Conservation (phyloP, 2,329 filamentous ascomycete genomes). For the Didymella keratinophila region DNA sequence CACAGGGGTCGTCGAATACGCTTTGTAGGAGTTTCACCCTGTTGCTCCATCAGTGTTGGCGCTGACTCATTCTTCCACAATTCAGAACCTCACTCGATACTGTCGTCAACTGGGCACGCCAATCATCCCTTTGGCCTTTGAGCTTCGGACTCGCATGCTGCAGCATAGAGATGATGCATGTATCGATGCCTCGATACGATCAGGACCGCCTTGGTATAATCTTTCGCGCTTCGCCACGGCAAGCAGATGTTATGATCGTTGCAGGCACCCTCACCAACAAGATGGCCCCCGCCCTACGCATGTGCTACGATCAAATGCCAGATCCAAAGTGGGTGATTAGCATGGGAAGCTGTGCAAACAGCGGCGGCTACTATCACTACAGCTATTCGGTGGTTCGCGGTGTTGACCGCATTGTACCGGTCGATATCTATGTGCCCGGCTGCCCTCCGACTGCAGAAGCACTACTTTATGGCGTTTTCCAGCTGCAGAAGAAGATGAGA, state of each 20-base stretch:
- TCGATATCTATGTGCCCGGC: conserved; percentile 82
- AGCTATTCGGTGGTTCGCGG: conserved; percentile 78
- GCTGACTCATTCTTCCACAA: background rate
- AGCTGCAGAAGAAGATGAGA: conserved; percentile 78
- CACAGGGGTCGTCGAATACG: conserved; percentile 9
- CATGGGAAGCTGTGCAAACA: conserved; percentile 82
- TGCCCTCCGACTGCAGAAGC: conserved; percentile 66
- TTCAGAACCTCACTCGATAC: conserved; percentile 4
- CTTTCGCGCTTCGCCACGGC: conserved; percentile 84
- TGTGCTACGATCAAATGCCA: conserved; percentile 94
- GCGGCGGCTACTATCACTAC: conserved; percentile 82
- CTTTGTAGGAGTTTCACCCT: background rate
- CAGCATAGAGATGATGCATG: conserved; percentile 91
- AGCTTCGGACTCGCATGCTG: conserved; percentile 89
- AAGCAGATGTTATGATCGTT: conserved; percentile 93
- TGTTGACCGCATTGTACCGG: conserved; percentile 77
- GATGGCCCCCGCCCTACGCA: conserved; percentile 86
- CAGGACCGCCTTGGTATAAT: conserved; percentile 89
- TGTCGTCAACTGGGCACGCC: conserved; percentile 82
- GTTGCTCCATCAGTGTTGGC: background rate
- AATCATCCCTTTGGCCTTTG: conserved; percentile 86
- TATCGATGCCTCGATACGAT: conserved; percentile 86
- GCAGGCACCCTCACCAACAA: conserved; percentile 94
- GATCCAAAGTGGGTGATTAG: conserved; percentile 84
- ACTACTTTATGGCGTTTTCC: conserved; percentile 69